Evolutionary conservation across 2,329 filamentous ascomycete species (phyloP), one percentile per base, ranked within the genome.

Genomic region (Colletotrichum sidae): DNA sequence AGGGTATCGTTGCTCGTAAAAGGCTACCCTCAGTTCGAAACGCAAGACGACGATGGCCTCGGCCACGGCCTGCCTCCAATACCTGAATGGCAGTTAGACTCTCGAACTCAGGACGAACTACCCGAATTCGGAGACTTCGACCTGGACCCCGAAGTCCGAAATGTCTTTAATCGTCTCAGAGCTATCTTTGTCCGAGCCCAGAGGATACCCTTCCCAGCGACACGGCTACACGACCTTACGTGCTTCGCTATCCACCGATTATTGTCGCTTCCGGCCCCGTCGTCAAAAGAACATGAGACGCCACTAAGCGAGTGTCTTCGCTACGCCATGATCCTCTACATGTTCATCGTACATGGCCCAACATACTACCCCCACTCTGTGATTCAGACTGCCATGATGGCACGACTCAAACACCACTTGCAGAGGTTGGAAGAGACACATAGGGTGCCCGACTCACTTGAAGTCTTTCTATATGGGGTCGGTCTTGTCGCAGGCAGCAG

Each of bases 1-100:
- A 88, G 86, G 86, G 84, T 88, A n/a, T 85, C 85, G 0, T 78
- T 88, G 79, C 75, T 88, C 4, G 79, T 88, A 6, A 84, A 76
- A 63, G 82, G 83, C 8, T 55, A 69, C 33, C 86, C 86, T 15
- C 85, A 88, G 64, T 88, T 88, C 61, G 63, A 76, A 4, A 81
- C 79, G 0, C 84, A 87, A 59, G 79, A 86, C 67, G 82, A 87
- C 37, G 50, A 70, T 7, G 83, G 83, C 1, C 69, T 73, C 41
- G 84, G 84, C 10, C 74, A 80, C 63, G 86, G 85, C 2, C 82
- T 88, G 39, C 72, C 77, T 5, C 78, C 84, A 0, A 84, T 81
- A 17, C 70, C 77, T 0, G 77, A 86, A 69, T 88, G 85, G 85
- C 76, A 81, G 50, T 39, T 79, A 2, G 76, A 73, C 5, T 67